A percentile compares a stretch with the other conserved stretches of the same genome.
Conservation (phyloP, 768 basidiomycete species). For the Galerina marginata region DNA sequence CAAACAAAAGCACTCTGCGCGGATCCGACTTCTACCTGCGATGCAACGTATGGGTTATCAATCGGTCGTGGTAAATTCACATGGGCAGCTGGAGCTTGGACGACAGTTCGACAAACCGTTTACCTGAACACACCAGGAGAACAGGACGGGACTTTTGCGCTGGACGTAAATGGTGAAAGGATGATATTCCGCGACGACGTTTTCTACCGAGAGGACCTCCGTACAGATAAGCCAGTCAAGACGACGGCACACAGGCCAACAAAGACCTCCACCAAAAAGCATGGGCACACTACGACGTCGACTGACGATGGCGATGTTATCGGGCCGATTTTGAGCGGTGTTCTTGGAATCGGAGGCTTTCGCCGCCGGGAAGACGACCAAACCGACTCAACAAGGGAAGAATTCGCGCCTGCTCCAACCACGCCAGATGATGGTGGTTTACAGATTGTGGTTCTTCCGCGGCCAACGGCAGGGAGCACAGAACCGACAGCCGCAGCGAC, state of each 20-base stretch:
- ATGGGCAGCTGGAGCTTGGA: slow-evolving; percentile 71
- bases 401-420: no score
- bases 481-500: background rate
- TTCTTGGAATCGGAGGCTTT: slow-evolving; percentile 20
- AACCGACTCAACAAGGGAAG: no score
- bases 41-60: slow-evolving; percentile 71
- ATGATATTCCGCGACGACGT: slow-evolving; percentile 62
- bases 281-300: slow-evolving; percentile 13
- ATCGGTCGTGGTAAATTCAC: slow-evolving; percentile 75
- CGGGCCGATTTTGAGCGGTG: slow-evolving; percentile 24
- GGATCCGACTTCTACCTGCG: slow-evolving; percentile 66
- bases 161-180: slow-evolving; percentile 66
- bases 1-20: slow-evolving; percentile 66
- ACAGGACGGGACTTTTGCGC: slow-evolving; percentile 66
- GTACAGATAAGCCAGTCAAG: background rate
- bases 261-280: slow-evolving; percentile 15
- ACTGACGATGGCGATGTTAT: slow-evolving; percentile 21
- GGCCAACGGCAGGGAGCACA: background rate
- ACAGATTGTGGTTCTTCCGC: background rate
- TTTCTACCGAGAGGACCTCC: slow-evolving; percentile 57
- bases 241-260: slow-evolving; percentile 12
- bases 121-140: slow-evolving; percentile 74
- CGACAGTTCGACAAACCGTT: slow-evolving; percentile 71
- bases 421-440: background rate
- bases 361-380: background rate